Base-by-base conservation (phyloP, 2,329 filamentous ascomycete species). In the Mycogone perniciosa region DNA sequence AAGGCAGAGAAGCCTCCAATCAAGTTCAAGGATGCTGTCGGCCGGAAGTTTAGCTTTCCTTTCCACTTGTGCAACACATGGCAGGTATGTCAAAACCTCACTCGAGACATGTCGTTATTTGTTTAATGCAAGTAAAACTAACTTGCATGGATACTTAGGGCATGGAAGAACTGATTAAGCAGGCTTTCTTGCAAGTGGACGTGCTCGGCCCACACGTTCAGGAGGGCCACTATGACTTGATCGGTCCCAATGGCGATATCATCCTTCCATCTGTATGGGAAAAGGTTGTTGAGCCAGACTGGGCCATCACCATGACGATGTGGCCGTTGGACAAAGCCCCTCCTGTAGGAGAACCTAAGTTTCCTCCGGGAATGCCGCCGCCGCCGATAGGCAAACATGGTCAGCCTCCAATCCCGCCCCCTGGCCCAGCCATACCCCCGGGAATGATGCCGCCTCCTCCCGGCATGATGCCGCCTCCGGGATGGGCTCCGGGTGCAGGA, bases 1-100 rank as follows among this genome's bases (percentile, higher is more conserved):
- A 71, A 67, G 57, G 77, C 77, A 54, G 79, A 84, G 38, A 87
- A 89, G 66, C 76, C 83, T 40, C 88, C 88, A 2, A 88, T 96
- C 66, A 85, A 85, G 59, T 95, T 95, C 72, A 95, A 95, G 69
- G 91, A 96, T 65, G 90, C 90, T 1, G 83, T 96, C 11, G 88
- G 89, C 31, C 80, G 91, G 58, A 96, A 95, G 67, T 96, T 95
- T 67, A 93, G 83, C 69, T 96, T 96, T 63, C 91, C 91, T 1
- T 96, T 85, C 70, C 82, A 91, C 56, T 68, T 95, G 31, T 96
- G 90, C 68, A 82, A 84, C 62, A 93, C 85, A 3, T 95, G 89
- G 89, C 74, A 76, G 73, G 88, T 91, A 81, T 65, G 81, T 78
- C 49, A 10, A 30, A 31, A 6, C 31, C 26, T 31, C 20, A 20